Conservation (phyloP, 257 asterid species). For the Buddleja alternifolia region DNA sequence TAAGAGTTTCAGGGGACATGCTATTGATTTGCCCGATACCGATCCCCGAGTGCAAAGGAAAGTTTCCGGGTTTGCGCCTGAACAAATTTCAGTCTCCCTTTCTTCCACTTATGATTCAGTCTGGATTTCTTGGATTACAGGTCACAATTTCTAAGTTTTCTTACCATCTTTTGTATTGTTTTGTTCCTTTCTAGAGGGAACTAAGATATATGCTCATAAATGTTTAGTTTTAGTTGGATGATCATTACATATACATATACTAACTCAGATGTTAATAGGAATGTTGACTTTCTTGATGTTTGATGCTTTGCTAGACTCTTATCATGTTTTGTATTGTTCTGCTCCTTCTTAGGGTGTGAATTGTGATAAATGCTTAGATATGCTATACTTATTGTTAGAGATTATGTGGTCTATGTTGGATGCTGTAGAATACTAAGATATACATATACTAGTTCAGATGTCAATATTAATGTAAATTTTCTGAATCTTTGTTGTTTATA, state of each 20-base stretch:
- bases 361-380: too few species aligned
- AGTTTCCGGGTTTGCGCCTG: constrained; percentile 75
- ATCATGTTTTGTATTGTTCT: too few species aligned
- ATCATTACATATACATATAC: too few species aligned
- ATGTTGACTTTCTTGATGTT: not conserved
- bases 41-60: constrained; percentile 79
- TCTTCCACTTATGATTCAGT: constrained; percentile 71
- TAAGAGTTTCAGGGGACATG: constrained; percentile 72
- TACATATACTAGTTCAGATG: too few species aligned
- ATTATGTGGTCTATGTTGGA: too few species aligned
- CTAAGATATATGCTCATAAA: not conserved
- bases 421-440: too few species aligned
- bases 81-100: constrained; percentile 84
- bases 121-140: constrained; percentile 98
- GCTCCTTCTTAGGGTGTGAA: too few species aligned
- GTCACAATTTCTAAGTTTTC: constrained; percentile 33
- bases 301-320: too few species aligned
- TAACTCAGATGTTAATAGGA: not conserved
- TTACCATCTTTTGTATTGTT: not conserved
- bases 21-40: constrained; percentile 77
- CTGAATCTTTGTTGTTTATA: too few species aligned
- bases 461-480: too few species aligned
- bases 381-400: too few species aligned
- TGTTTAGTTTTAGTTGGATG: constrained; percentile 21
- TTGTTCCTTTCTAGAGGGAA: not conserved